Base-by-base conservation (phyloP, 192 early-diverging fungal genomes). In the Phycomyces nitens region DNA sequence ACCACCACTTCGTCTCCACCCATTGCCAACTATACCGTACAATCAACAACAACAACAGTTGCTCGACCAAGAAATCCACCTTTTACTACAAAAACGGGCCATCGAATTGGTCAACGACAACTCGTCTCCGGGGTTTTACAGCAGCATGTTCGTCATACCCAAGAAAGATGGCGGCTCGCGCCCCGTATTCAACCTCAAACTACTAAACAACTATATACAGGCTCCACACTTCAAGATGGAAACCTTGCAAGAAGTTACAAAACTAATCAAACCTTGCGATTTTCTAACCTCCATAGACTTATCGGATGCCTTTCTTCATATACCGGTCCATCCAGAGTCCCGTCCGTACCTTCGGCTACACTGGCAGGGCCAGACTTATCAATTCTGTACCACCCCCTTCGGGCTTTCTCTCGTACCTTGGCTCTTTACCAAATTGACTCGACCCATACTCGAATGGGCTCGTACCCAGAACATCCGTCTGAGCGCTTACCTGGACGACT, bases 11-110 rank as follows among this genome's bases (percentile, higher is more conserved):
- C n/a, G n/a, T n/a, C n/a, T n/a, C n/a, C n/a, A n/a, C n/a, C 0
- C 42, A 59, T 15, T 43, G 12, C 58, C 58, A 26, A 59, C 24
- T 11, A 59, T 59, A 15, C 41, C 58, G 10, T 59, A 59, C 58
- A 47, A 59, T 23, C 4, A 23, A 22, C 41, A 59, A 24, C 58
- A 42, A 47, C 2, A 47, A 47, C 2, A 26, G 26, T 39, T 42
- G 1, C 22, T 59, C 5, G 3, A 20, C 14, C 42, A 59, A 10
- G 39, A 44, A 47, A 59, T 59, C 4, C 1, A 26, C 21, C 4
- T 23, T n/a, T n/a, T n/a, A n/a, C n/a, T n/a, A n/a, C n/a, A n/a
- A n/a, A n/a, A n/a, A n/a, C n/a, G n/a, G n/a, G n/a, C n/a, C n/a
- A n/a, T n/a, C n/a, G n/a, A n/a, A n/a, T n/a, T n/a, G n/a, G n/a